phyloP scores from a whole-genome alignment of 208 protist species.

The Trypanosoma platydactyli region DNA sequence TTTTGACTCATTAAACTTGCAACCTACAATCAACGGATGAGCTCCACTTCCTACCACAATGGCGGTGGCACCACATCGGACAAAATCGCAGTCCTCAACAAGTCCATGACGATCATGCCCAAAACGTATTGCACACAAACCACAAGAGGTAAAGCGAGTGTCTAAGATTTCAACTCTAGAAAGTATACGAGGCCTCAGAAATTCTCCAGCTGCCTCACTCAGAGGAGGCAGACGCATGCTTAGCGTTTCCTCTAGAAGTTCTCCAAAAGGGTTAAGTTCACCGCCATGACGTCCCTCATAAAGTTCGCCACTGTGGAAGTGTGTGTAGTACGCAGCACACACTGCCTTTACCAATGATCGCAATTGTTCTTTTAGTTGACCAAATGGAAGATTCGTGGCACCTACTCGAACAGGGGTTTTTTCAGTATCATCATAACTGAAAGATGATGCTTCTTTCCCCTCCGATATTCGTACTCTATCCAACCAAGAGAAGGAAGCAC shows the following conservation, averaged over 20 bases:
- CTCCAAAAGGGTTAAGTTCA: conserved; percentile 14
- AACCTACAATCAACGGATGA: conserved; percentile 82
- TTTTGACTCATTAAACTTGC: conserved; percentile 64
- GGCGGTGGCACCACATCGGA: conserved; percentile 65
- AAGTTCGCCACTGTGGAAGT: neutral
- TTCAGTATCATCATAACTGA: neutral
- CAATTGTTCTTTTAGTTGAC: conserved; percentile 18
- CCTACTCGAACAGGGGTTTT: conserved; percentile 5
- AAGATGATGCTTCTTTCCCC: neutral
- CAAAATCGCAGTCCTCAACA: conserved; percentile 81
- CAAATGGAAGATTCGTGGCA: neutral
- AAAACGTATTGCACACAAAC: conserved; percentile 75
- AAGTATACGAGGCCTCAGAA: conserved; percentile 63
- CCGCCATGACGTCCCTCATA: neutral
- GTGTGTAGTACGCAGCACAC: conserved; percentile 10
- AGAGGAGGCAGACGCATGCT: neutral
- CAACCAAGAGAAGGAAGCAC: conserved; percentile 26
- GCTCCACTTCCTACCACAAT: conserved; percentile 73
- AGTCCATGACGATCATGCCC: conserved; percentile 68
- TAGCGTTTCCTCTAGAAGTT: conserved; percentile 14
- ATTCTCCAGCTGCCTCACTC: conserved; percentile 7
- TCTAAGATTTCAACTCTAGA: conserved; percentile 69
- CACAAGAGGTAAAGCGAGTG: conserved; percentile 77
- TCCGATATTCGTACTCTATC: conserved; percentile 5
- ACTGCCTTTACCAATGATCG: conserved; percentile 19